phyloP scores from a whole-genome alignment of 331 rosid species.

The Erythrophleum ivorense region DNA sequence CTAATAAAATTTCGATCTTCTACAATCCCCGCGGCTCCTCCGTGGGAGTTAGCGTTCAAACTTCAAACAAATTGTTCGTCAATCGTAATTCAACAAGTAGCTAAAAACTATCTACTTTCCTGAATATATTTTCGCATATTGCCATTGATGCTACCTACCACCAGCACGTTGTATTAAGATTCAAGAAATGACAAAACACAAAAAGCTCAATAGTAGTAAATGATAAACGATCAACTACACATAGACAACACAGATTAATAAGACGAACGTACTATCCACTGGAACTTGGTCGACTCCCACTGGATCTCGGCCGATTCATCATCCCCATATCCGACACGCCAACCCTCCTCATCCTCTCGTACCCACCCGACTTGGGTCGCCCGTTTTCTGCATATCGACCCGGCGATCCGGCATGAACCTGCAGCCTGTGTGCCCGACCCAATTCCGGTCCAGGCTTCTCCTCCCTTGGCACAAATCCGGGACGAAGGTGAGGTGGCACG shows the following conservation, averaged over 20 bases:
- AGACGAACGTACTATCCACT: conserved; percentile 68
- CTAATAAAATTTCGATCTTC: not conserved
- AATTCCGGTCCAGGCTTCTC: conserved; percentile 50
- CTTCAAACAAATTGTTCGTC: not conserved
- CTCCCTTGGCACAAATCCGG: conserved; percentile 69
- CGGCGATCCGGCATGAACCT: conserved; percentile 45
- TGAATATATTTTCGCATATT: not conserved
- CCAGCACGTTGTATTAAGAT: conserved; percentile 17
- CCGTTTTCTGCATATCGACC: conserved; percentile 49
- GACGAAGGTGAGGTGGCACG: conserved; percentile 88
- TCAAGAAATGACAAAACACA: not conserved
- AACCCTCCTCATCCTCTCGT: conserved; percentile 54
- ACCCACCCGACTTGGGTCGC: conserved; percentile 73
- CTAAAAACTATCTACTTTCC: not conserved
- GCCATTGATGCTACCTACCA: conserved; percentile 12
- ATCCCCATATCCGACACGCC: conserved; percentile 49
- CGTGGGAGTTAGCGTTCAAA: not conserved
- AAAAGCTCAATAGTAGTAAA: not conserved
- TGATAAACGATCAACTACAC: not conserved
- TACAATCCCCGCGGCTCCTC: not conserved
- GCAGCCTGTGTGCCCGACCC: conserved; percentile 45
- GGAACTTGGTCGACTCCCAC: conserved; percentile 65
- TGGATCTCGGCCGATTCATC: conserved; percentile 56
- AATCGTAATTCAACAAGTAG: not conserved
- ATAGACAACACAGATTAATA: not conserved